Conservation (phyloP, 2,329 filamentous ascomycete species). For the Penicillium sp. region DNA sequence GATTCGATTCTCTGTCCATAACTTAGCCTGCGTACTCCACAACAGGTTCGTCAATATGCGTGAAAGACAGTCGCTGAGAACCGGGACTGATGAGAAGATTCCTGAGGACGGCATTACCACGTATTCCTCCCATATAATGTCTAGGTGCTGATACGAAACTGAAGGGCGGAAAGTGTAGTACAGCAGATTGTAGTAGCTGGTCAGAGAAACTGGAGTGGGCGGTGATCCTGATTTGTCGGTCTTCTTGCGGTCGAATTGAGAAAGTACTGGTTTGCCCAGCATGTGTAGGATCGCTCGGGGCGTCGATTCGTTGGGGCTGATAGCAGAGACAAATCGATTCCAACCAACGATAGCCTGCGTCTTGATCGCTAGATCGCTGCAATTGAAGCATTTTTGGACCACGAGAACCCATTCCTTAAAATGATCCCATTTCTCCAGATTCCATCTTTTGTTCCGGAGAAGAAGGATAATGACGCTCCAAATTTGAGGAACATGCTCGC, state of each 20-base stretch:
- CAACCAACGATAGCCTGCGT: conserved; percentile 80
- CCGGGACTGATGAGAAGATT: conserved; percentile 52
- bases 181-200: conserved; percentile 74
- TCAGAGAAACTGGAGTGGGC: conserved; percentile 60
- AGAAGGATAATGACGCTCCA: conserved; percentile 84
- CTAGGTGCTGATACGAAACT: conserved; percentile 63
- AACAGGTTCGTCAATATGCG: conserved; percentile 71
- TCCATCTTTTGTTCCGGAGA: conserved; percentile 61
- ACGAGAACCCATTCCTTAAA: conserved; percentile 73
- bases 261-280: conserved; percentile 67
- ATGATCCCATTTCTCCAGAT: conserved; percentile 67
- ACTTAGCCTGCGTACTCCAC: conserved; percentile 50
- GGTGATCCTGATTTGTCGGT: conserved; percentile 50
- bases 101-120: conserved; percentile 64
- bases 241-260: conserved; percentile 66
- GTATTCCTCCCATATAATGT: conserved; percentile 75
- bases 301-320: conserved; percentile 63
- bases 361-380: conserved; percentile 67
- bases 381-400: conserved; percentile 82
- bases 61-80: conserved; percentile 61
- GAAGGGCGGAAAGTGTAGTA: conserved; percentile 80
- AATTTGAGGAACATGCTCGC: conserved; percentile 73
- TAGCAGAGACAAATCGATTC: conserved; percentile 77
- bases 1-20: conserved; percentile 75
- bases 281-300: conserved; percentile 58